Base-by-base conservation (phyloP, 768 basidiomycete genomes). In the Pleurotus pulmonarius region DNA sequence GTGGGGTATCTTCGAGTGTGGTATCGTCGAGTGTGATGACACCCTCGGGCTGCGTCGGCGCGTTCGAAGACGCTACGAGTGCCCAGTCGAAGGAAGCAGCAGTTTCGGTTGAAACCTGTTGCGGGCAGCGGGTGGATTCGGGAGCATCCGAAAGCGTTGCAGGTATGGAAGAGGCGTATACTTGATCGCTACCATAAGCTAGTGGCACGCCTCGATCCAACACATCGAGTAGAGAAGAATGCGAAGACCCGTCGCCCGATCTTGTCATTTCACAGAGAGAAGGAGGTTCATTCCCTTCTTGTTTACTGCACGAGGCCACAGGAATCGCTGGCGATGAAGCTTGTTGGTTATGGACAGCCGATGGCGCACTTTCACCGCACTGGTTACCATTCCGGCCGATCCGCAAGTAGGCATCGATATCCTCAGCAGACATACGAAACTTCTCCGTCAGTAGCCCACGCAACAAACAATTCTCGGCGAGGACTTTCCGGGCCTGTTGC, bases 401-500 rank as follows among this genome's bases (percentile, higher is more conserved):
- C 11, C 37, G 37, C 22, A 53, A 39, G 38, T 53, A 24, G 13
- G 3, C 6, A 2, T 53, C 39, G 22, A 53, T 41, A 3, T 41
- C 38, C 38, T 29, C 18, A 11, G 22, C 22, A 24, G 16, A 22
- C 37, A 53, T 16, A 18, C 15, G 38, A 29, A 16, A 53, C 6
- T 24, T 39, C 9, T 53, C 51, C 26, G 13, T 39, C n/a, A 53
- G 18, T 13, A 53, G 39, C 9, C 4, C 0, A 39, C 51, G 18
- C 12, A 53, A 24, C 9, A 9, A n/a, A 18, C 39, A n/a, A n/a
- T 53, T 53, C 51, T 53, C 51, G 1, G 16, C 51, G 5, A 53
- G 22, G 4, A 53, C 51, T 22, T 12, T n/a, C 16, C 51, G 51
- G 25, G 51, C 51, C 38, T 53, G 51, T n/a, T 53, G 39, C 39